Evolutionary conservation across 805 yeast species (phyloP).

Genomic region (Citeromyces matritensis): DNA sequence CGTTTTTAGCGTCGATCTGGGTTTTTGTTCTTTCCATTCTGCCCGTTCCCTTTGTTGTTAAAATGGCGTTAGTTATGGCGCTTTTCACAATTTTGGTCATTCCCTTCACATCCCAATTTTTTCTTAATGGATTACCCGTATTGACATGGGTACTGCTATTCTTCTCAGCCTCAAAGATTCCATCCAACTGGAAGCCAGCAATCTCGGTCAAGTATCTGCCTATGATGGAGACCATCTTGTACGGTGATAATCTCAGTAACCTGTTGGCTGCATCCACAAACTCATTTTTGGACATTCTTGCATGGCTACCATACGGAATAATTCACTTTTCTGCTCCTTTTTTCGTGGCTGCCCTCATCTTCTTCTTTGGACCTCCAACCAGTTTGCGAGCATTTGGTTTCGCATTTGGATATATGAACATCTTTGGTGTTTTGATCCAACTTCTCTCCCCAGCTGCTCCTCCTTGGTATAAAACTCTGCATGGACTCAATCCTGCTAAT

Average conservation of each 20-base stretch:
- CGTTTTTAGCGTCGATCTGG: conserved; percentile 30
- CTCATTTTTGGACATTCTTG: conserved; percentile 59
- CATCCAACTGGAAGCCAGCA: conserved; percentile 68
- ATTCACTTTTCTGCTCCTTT: conserved; percentile 87
- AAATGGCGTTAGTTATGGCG: conserved; percentile 20
- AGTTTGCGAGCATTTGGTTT: conserved; percentile 72
- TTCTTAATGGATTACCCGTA: conserved; percentile 70
- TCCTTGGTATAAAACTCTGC: conserved; percentile 85
- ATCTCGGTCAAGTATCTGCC: conserved; percentile 82
- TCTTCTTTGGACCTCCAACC: conserved; percentile 86
- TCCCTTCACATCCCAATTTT: conserved; percentile 76
- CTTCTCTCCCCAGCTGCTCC: conserved; percentile 87
- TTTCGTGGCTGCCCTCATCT: conserved; percentile 62
- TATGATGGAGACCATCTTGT: conserved; percentile 79
- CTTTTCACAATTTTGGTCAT: conserved; percentile 32
- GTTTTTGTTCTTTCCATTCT: conserved; percentile 41
- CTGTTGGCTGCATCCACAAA: conserved; percentile 63
- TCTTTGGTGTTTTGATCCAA: conserved; percentile 74
- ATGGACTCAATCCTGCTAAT: conserved; percentile 83
- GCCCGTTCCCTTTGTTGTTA: conserved; percentile 33
- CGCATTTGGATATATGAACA: conserved; percentile 91
- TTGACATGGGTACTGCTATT: conserved; percentile 76
- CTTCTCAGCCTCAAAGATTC: conserved; percentile 63
- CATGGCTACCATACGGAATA: conserved; percentile 93
- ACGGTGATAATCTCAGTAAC: conserved; percentile 81